These are phyloP conservation scores for Schizochytrium sp. DNA, from an alignment of 108 stramenopile genomes.

Conservation along the genomic window DNA sequence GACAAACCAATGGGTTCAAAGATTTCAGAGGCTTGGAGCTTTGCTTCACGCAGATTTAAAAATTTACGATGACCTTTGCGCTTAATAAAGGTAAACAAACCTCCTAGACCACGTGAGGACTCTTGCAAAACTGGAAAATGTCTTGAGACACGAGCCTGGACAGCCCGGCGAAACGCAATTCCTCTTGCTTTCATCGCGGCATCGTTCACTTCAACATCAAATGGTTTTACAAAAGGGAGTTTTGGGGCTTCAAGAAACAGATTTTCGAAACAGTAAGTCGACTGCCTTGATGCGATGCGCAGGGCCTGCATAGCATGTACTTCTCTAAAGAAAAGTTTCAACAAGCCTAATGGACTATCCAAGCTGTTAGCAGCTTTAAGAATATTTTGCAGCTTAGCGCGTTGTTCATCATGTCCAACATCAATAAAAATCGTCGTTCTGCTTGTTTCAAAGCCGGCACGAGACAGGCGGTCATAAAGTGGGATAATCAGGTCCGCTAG, in stretches of 20 bases:
- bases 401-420: not conserved
- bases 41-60: not conserved
- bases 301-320: not conserved
- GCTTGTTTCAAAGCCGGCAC: not conserved
- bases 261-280: slow-evolving; percentile 4
- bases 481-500: slow-evolving; percentile 25
- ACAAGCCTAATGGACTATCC: not conserved
- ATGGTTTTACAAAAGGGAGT: not conserved
- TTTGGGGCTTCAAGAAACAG: not conserved
- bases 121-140: not conserved
- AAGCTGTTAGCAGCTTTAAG: not conserved
- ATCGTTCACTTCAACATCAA: not conserved
- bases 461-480: not conserved
- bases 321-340: not conserved
- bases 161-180: not conserved
- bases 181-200: not conserved
- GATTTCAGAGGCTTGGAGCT: not conserved
- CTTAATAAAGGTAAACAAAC: slow-evolving; percentile 21
- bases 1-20: not conserved
- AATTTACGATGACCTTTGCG: slow-evolving; percentile 2
- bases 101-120: not conserved
- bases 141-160: not conserved
- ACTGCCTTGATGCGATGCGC: not conserved
- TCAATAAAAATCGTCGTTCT: not conserved
- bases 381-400: not conserved